A percentile compares a stretch with the other conserved stretches of the same genome.
Conservation (phyloP, 164 flowering plant genomes). For the Echeveria elegans region DNA sequence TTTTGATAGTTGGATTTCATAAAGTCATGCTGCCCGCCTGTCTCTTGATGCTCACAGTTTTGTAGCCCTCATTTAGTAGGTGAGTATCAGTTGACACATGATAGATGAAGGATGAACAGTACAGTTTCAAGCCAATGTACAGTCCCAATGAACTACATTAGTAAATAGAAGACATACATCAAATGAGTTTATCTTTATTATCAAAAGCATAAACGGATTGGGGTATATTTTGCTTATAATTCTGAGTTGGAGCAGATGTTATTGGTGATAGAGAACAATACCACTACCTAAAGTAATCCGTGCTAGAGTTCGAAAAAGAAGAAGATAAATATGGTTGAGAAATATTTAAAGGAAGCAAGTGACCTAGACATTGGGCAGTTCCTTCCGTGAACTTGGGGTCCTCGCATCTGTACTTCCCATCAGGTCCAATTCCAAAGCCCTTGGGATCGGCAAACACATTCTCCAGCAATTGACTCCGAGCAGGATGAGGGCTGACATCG, state of each 20-base stretch:
- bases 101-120: too few relatives aligned
- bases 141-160: too few relatives aligned
- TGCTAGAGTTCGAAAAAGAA: neutral
- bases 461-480: slow-evolving; percentile 72
- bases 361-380: slow-evolving; percentile 75
- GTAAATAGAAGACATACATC: too few relatives aligned
- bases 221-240: too few relatives aligned
- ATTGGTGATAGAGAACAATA: neutral
- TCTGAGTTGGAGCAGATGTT: neutral
- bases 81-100: too few relatives aligned
- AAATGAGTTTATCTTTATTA: too few relatives aligned
- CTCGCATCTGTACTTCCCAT: slow-evolving; percentile 86
- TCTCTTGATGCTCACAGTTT: too few relatives aligned
- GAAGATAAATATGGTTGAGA: neutral
- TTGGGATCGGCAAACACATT: slow-evolving; percentile 92
- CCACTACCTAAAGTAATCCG: neutral
- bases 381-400: slow-evolving; percentile 93
- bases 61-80: too few relatives aligned
- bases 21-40: too few relatives aligned
- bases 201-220: too few relatives aligned
- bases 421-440: slow-evolving; percentile 95
- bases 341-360: neutral
- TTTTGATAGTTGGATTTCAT: too few relatives aligned
- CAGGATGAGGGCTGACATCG: slow-evolving; percentile 69
- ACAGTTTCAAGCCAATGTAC: too few relatives aligned